Base-by-base conservation (phyloP, 2,329 filamentous ascomycete species). In the Talaromyces sp. region DNA sequence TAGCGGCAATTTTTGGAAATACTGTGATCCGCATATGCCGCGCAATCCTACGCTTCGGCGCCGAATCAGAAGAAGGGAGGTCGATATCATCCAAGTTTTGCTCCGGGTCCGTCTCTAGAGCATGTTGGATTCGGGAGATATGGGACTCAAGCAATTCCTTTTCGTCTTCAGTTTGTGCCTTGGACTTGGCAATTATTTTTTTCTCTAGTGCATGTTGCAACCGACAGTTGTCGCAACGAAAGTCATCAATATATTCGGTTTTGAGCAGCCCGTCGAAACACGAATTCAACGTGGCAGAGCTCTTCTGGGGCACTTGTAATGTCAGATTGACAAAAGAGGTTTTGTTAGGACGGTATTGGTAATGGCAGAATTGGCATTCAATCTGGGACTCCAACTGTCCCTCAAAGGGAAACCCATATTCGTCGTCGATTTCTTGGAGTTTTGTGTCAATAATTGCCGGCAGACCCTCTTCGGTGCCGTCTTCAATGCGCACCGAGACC, bases 211-310 rank as follows among this genome's bases (percentile, higher is more conserved):
- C 92, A 73, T 96, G 90, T 51, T 91, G 77, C n/a, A 99, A 81
- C 25, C 92, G 87, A 72, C 95, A 99, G 76, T 88, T 90, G 69
- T 97, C 95, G 78, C 95, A 99, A 68, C 91, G 93, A 81, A 96
- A 99, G 73, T 96, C 95, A 65, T 98, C 93, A 66, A 99, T 97
- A 72, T 92, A 89, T 75, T 99, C 95, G 0, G 91, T 92, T 77
- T 96, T 96, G 67, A 99, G 88, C 75, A 97, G 88, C 47, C 90
- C 90, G 70, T 99, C 95, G 69, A 99, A 95, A 75, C 95, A 99
- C 9, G 87, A 83, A 71, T 89, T 92, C 17, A 99, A 82, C 0
- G 91, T 89, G 0, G 93, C 93, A 2, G 91, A 89, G 57, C 83
- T 87, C 64, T 88, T 85, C 72, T 95, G 91, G 0, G 95, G 95